Evolutionary conservation across 192 early-diverging fungal genomes (phyloP), one percentile per base, ranked within the genome.

Genomic region (Nowakowskiella sp.): DNA sequence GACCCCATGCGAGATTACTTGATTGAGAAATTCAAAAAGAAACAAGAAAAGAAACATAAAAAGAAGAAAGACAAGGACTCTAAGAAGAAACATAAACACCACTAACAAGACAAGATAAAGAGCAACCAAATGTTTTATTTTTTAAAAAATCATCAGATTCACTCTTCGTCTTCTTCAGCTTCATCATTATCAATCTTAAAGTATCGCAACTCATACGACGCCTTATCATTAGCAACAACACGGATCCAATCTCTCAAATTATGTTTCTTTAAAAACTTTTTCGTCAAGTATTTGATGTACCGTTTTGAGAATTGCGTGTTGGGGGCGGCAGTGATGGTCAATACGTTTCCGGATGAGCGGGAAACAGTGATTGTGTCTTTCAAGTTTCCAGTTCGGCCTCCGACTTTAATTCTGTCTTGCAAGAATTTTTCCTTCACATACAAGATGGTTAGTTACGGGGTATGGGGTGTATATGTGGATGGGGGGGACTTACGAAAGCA

Each of bases 201-300:
- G 88, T 97, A 99, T 57, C 83, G 78, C 74, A 99, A 85, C 79
- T 91, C 84, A 83, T 93, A 99, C 57, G 89, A 78, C 56, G 75
- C 69, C 85, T 92, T 91, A 82, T 72, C 67, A 59, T 78, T 72
- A 64, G 90, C 77, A 70, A 95, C 79, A 66, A 97, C 95, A 75
- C 95, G 93, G 67, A 99, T 77, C 85, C 86, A 97, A 81, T 99
- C 95, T 69, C 90, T 86, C 76, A 99, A 86, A 71, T 86, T 82
- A 84, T 95, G 78, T 89, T 99, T 94, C 90, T 99, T 99, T 76
- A 99, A 80, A 88, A 91, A 99, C 85, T 94, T 94, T 88, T 99
- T 99, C 79, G 95, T 90, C 49, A 99, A 85, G 87, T 99, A 99
- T 88, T 99, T 99, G 75, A 97, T 73, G 88, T 99, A 99, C 61